Conservation (phyloP, 1,139 yeast genomes). For the Nakaseomyces kungkrabaensis region DNA sequence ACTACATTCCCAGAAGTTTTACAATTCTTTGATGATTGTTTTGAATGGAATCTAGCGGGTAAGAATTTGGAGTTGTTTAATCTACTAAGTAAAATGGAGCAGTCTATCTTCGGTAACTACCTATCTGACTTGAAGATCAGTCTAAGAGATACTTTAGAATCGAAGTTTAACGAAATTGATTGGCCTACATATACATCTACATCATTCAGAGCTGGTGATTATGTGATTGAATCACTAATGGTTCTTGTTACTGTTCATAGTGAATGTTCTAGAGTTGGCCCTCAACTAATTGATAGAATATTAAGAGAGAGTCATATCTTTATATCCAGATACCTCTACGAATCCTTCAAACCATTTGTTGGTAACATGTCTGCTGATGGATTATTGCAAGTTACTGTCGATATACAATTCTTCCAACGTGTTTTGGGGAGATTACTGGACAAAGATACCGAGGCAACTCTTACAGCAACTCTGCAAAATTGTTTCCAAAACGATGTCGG, state of each 20-base stretch:
- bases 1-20: conserved; percentile 40
- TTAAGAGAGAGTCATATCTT: conserved; percentile 40
- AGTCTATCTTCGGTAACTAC: conserved; percentile 42
- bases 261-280: conserved; percentile 40
- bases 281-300: conserved; percentile 36
- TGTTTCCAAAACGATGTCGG: conserved; percentile 27
- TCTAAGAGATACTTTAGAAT: conserved; percentile 38
- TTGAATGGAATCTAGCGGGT: conserved; percentile 35
- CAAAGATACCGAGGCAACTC: conserved; percentile 24
- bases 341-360: conserved; percentile 33
- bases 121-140: conserved; percentile 41
- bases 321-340: conserved; percentile 36
- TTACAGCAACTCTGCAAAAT: conserved; percentile 27
- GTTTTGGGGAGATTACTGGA: conserved; percentile 24
- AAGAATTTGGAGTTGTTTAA: conserved; percentile 36
- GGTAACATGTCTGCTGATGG: conserved; percentile 30
- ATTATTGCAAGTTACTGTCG: conserved; percentile 31
- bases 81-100: conserved; percentile 40
- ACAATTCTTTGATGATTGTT: conserved; percentile 38
- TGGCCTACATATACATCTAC: conserved; percentile 35
- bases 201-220: conserved; percentile 38
- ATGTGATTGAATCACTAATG: conserved; percentile 43
- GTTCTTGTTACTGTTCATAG: conserved; percentile 45
- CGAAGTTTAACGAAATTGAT: conserved; percentile 37
- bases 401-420: conserved; percentile 32